Evolutionary conservation across 345 rosid genomes (phyloP), one percentile per base, ranked within the genome.

Genomic region (Raphanus raphanistrum): DNA sequence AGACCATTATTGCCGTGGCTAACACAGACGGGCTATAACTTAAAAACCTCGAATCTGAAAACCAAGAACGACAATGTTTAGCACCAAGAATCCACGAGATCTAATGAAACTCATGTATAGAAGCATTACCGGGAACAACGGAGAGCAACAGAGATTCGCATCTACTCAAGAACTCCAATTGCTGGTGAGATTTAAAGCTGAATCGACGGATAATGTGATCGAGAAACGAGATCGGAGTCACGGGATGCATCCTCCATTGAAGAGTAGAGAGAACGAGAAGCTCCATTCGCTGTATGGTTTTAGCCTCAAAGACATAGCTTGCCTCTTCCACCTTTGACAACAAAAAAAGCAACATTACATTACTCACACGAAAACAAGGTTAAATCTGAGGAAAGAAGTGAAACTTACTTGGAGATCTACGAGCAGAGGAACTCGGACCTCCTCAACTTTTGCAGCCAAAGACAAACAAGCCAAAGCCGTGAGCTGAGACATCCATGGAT

Each of bases 401-500:
- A 8, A 25, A 32, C 86, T 28, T 88, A 92, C 98, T 87, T 94
- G 98, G 55, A 94, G 80, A 82, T 92, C 93, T 67, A 94, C 69
- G 65, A 94, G 95, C 74, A 90, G 83, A 2, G 97, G 97, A 28
- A 90, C 94, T n/a, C 86, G 90, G 66, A 89, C 88, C 84, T 94
- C 98, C 85, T 92, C 98, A 78, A 94, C 91, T 72, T 94, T 94
- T 0, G 95, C 93, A 83, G 98, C 96, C 70, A 94, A 43, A 73
- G 98, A 92, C 76, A 92, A 75, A 79, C 93, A 94, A 83, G 97
- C 90, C 36, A 94, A 90, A 63, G 97, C 95, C 41, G 87, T 86
- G 71, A 94, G 92, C 69, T 94, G 97, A 71, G 88, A 84, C 94
- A 92, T 89, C 98, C 98, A 94, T 12, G 98, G 97, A 85, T 86